Conservation (phyloP, 257 asterid species). For the Solanum arcanum region DNA sequence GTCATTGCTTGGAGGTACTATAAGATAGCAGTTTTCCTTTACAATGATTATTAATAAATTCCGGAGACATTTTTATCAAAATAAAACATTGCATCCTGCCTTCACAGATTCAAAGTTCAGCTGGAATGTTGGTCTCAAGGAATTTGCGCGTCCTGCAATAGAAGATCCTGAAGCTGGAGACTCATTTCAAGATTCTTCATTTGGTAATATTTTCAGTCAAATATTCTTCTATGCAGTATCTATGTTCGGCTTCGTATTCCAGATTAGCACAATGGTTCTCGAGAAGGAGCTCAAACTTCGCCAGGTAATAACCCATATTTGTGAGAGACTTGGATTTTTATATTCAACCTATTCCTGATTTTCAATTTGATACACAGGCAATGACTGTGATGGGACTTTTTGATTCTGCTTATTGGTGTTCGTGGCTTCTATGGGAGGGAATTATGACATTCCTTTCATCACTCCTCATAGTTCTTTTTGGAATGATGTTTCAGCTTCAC, state of each 20-base stretch:
- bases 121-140: slow-evolving; percentile 22
- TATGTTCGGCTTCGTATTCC: slow-evolving; percentile 26
- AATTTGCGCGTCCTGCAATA: slow-evolving; percentile 21
- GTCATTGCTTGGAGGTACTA: slow-evolving; percentile 24
- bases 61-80: neutral
- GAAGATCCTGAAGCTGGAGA: neutral
- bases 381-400: slow-evolving; percentile 36
- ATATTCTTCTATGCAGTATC: slow-evolving; percentile 15
- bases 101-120: slow-evolving; percentile 20
- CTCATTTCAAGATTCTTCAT: neutral
- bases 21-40: neutral
- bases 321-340: neutral
- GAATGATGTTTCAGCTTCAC: slow-evolving; percentile 15
- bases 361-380: slow-evolving; percentile 13
- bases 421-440: slow-evolving; percentile 33
- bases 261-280: slow-evolving; percentile 19
- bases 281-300: slow-evolving; percentile 48
- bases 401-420: slow-evolving; percentile 34
- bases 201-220: neutral
- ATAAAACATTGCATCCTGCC: neutral
- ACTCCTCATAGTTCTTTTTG: slow-evolving; percentile 19
- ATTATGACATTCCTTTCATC: slow-evolving; percentile 22
- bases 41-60: neutral
- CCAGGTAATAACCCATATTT: slow-evolving; percentile 13
- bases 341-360: neutral